phyloP scores from a whole-genome alignment of 1,284 basidiomycete species.

The Apiotrichum sp. region DNA sequence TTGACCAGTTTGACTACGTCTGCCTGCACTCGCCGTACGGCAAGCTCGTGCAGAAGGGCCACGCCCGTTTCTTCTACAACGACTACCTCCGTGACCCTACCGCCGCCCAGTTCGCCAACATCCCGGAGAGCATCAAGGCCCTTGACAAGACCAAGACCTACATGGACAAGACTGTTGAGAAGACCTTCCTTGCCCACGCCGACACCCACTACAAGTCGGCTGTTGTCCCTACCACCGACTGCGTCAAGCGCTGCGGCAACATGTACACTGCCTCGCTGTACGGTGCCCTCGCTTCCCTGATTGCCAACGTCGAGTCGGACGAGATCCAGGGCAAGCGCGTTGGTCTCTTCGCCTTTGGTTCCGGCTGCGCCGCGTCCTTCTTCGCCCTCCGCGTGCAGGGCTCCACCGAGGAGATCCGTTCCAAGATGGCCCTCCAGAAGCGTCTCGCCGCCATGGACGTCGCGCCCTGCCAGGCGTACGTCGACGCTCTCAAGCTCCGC shows the following conservation, averaged over 20 bases:
- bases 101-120: slow-evolving; percentile 64
- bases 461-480: slow-evolving; percentile 80
- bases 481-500: slow-evolving; percentile 70
- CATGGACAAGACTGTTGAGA: slow-evolving; percentile 91
- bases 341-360: slow-evolving; percentile 90
- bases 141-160: slow-evolving; percentile 67
- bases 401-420: slow-evolving; percentile 69
- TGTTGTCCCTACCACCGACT: slow-evolving; percentile 70
- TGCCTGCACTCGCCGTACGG: slow-evolving; percentile 95
- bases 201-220: slow-evolving; percentile 65
- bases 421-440: slow-evolving; percentile 71
- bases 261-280: slow-evolving; percentile 99
- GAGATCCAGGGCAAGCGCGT: slow-evolving; percentile 64
- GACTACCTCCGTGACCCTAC: slow-evolving; percentile 81
- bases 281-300: slow-evolving; percentile 78
- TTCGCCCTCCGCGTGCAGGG: slow-evolving; percentile 80
- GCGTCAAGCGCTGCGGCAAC: slow-evolving; percentile 86
- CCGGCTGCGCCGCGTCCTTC: slow-evolving; percentile 86
- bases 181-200: slow-evolving; percentile 73
- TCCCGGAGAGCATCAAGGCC: slow-evolving; percentile 64
- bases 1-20: slow-evolving; percentile 78
- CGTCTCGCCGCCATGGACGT: slow-evolving; percentile 82
- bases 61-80: slow-evolving; percentile 67
- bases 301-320: slow-evolving; percentile 63
- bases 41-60: slow-evolving; percentile 96